Conservation (phyloP, 2,329 filamentous ascomycete species). For the Beauveria brongniartii region DNA sequence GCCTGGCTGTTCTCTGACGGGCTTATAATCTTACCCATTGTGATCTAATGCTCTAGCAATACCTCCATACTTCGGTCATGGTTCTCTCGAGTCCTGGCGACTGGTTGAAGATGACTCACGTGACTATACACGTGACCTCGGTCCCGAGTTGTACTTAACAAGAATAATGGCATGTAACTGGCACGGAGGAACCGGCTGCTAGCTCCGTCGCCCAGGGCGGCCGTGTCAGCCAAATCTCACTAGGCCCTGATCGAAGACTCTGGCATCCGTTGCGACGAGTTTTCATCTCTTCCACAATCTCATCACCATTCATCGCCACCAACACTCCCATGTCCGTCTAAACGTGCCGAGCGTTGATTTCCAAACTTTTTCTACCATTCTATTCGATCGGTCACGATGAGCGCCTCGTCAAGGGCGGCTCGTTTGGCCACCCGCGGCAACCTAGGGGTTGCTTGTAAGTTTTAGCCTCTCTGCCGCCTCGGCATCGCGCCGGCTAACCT, state of each 20-base stretch:
- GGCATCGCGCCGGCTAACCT: constrained; percentile 15
- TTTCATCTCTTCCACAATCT: constrained; percentile 8
- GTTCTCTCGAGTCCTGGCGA: background rate
- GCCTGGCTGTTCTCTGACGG: too few species aligned
- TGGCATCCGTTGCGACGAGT: constrained; percentile 4
- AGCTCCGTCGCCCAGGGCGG: constrained; percentile 1
- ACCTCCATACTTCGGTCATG: too few species aligned
- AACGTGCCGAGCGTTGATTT: background rate
- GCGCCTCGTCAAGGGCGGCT: constrained; percentile 48
- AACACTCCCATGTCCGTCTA: background rate
- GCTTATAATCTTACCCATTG: too few species aligned
- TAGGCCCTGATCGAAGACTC: constrained; percentile 6
- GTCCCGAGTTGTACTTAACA: background rate
- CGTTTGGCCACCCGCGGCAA: constrained; percentile 47
- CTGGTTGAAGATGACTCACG: background rate
- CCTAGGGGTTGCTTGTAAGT: constrained; percentile 40
- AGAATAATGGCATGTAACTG: background rate
- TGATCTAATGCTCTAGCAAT: too few species aligned
- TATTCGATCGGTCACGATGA: constrained; percentile 32
- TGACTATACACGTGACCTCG: background rate
- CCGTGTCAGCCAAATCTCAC: constrained; percentile 10
- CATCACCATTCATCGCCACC: constrained; percentile 1
- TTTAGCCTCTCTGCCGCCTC: constrained; percentile 8
- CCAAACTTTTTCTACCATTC: background rate
- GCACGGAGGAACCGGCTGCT: constrained; percentile 8